Evolutionary conservation across 78 protist genomes (phyloP).

Genomic region (Dictyostelium firmibasis): DNA sequence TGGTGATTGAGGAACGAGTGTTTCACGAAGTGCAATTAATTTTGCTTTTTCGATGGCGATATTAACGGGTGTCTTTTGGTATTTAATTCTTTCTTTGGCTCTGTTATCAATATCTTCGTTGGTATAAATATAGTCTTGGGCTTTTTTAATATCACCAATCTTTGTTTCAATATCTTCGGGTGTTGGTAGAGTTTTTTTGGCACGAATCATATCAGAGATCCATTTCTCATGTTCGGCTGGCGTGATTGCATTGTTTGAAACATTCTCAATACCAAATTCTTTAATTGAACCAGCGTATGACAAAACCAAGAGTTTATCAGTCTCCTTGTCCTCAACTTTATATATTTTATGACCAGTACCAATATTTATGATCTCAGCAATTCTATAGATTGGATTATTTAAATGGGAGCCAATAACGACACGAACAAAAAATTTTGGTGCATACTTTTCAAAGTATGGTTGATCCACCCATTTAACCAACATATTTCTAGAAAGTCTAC

Average conservation of each 20-base stretch:
- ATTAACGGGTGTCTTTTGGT: conserved; percentile 14
- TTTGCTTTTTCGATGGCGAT: conserved; percentile 46
- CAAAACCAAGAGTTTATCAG: conserved; percentile 20
- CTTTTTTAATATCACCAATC: conserved; percentile 31
- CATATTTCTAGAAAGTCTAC: conserved; percentile 42
- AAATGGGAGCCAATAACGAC: conserved; percentile 52
- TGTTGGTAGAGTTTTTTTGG: neutral
- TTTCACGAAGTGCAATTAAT: conserved; percentile 30
- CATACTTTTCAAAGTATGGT: conserved; percentile 52
- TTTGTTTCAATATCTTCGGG: neutral
- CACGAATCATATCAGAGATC: conserved; percentile 65
- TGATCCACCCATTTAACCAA: conserved; percentile 77
- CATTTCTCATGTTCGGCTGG: conserved; percentile 59
- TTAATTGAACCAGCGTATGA: conserved; percentile 36
- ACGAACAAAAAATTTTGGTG: conserved; percentile 52
- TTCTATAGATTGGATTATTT: conserved; percentile 55
- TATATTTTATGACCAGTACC: conserved; percentile 5
- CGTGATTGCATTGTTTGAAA: conserved; percentile 46
- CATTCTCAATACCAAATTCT: conserved; percentile 57
- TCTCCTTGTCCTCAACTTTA: conserved; percentile 48
- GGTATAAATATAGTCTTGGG: conserved; percentile 48
- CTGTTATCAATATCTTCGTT: conserved; percentile 58
- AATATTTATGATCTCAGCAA: conserved; percentile 24
- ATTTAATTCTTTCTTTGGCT: neutral
- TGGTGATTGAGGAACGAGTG: neutral